phyloP scores from a whole-genome alignment of 176 grass and related monocot genomes.

The Carex parvula region DNA sequence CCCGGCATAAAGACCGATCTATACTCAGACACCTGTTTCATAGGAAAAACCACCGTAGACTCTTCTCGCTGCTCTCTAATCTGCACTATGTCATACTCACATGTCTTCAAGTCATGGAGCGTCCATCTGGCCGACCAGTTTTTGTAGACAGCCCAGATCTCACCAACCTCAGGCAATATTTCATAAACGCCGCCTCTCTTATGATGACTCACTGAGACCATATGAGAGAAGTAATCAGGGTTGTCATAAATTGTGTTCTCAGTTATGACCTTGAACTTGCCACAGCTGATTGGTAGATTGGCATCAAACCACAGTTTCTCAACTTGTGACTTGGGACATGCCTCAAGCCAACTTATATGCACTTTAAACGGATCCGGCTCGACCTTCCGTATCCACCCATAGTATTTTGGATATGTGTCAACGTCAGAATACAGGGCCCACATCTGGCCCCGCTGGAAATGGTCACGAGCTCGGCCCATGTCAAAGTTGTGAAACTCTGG shows the following conservation, averaged over 20 bases:
- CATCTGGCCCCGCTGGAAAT: neutral
- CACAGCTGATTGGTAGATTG: constrained; percentile 53
- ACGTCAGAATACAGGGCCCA: constrained; percentile 10
- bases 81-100: constrained; percentile 49
- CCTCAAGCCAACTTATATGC: constrained; percentile 70
- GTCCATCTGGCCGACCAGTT: constrained; percentile 62
- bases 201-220: constrained; percentile 14
- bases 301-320: constrained; percentile 46
- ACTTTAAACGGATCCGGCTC: constrained; percentile 40
- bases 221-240: constrained; percentile 61
- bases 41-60: constrained; percentile 31
- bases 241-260: constrained; percentile 39
- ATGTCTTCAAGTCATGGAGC: constrained; percentile 17
- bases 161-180: constrained; percentile 46
- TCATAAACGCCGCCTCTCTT: constrained; percentile 17
- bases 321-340: constrained; percentile 39
- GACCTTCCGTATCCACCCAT: constrained; percentile 66
- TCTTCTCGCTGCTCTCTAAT: constrained; percentile 37
- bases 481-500: neutral
- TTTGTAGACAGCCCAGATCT: constrained; percentile 74
- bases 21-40: constrained; percentile 51
- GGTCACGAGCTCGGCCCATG: neutral
- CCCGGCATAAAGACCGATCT: constrained; percentile 52
- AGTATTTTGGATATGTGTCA: constrained; percentile 59
- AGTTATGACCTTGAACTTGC: constrained; percentile 50